These are phyloP conservation scores for Fusarium albidum DNA, from an alignment of 2,329 filamentous ascomycete species.

Conservation along the genomic window DNA sequence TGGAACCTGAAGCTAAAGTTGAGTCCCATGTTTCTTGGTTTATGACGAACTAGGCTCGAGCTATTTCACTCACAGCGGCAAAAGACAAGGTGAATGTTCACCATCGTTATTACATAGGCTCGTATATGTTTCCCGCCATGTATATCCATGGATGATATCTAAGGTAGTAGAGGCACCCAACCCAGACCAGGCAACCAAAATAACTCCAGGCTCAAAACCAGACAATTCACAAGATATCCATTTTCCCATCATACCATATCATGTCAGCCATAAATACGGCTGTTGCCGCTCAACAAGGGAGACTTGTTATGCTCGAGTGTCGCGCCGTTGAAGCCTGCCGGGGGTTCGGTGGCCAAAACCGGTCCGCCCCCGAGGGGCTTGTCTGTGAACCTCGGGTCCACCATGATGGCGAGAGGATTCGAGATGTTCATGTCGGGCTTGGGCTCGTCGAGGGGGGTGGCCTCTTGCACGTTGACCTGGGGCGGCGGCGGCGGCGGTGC, in stretches of 20 bases:
- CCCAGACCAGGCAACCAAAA: conserved; percentile 3
- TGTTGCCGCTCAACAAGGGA: conserved; percentile 25
- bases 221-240: not conserved
- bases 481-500: conserved; percentile 52
- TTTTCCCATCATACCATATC: not conserved
- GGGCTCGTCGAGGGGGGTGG: conserved; percentile 39
- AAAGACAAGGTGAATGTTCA: not conserved
- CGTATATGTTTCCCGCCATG: too few species aligned
- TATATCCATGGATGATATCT: not conserved
- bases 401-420: conserved; percentile 23
- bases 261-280: conserved; percentile 28
- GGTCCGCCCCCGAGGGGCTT: conserved; percentile 14
- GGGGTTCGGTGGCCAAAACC: conserved; percentile 3
- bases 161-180: not conserved
- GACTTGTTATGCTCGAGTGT: conserved; percentile 11
- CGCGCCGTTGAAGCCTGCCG: conserved; percentile 1
- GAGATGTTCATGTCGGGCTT: conserved; percentile 19
- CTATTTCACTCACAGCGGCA: too few species aligned
- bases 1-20: too few species aligned
- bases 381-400: conserved; percentile 26
- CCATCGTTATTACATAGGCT: too few species aligned
- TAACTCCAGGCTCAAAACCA: conserved; percentile 29
- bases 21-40: too few species aligned
- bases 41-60: too few species aligned
- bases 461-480: conserved; percentile 41